A percentile compares a stretch with the other conserved stretches of the same genome.
These are phyloP conservation scores for Microthyrium microscopicum DNA, from an alignment of 2,329 filamentous ascomycete species.

Conservation along the genomic window DNA sequence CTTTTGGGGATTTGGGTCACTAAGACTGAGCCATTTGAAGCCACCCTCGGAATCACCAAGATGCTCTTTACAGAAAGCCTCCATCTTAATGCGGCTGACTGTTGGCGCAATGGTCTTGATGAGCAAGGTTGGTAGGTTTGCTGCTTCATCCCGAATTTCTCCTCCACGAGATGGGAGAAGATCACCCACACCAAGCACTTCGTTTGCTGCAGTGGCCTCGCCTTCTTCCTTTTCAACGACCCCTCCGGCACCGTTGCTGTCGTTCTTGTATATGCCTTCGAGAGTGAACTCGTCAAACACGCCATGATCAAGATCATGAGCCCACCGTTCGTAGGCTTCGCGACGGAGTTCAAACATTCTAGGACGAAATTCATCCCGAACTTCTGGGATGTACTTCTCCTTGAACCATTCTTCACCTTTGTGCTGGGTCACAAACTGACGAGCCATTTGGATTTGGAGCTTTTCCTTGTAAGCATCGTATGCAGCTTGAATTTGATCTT, in stretches of 20 bases:
- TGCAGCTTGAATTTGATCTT: conserved; percentile 56
- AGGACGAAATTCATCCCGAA: conserved; percentile 55
- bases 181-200: conserved; percentile 84
- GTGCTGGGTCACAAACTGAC: conserved; percentile 77
- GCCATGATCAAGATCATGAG: conserved; percentile 68
- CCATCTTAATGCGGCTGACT: conserved; percentile 82
- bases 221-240: conserved; percentile 89
- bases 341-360: conserved; percentile 69
- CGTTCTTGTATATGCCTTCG: conserved; percentile 84
- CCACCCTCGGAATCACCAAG: conserved; percentile 80
- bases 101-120: conserved; percentile 98
- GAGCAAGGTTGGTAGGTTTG: conserved; percentile 77
- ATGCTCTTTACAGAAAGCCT: conserved; percentile 87
- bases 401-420: conserved; percentile 97
- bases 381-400: conserved; percentile 78
- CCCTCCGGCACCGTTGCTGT: conserved; percentile 73
- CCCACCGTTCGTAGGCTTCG: conserved; percentile 70
- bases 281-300: conserved; percentile 88
- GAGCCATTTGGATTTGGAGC: conserved; percentile 58
- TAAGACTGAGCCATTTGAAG: conserved; percentile 90
- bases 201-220: conserved; percentile 77
- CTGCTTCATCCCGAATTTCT: conserved; percentile 76
- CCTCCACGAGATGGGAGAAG: conserved; percentile 68
- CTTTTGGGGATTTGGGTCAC: conserved; percentile 92
- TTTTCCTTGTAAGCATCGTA: conserved; percentile 52